Evolutionary conservation across 2,329 filamentous ascomycete genomes (phyloP).

Genomic region (Hypoxylon sp.): DNA sequence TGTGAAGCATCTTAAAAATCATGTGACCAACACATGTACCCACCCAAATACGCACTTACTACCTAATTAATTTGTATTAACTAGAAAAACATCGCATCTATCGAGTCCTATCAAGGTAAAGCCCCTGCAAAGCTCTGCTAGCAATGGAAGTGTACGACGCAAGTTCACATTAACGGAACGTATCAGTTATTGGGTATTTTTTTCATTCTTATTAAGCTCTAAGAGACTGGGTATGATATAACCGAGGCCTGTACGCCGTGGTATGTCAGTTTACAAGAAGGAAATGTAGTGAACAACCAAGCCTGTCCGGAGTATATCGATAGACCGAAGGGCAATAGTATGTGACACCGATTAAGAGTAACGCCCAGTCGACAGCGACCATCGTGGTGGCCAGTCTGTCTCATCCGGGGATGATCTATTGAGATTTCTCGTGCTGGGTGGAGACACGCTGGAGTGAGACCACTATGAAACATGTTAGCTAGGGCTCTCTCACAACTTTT

Average conservation of each 20-base stretch:
- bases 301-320: constrained; percentile 47
- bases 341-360: constrained; percentile 48
- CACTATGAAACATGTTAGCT: constrained; percentile 72
- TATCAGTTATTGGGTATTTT: constrained; percentile 47
- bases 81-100: constrained; percentile 1
- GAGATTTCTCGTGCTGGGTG: constrained; percentile 90
- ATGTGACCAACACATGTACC: neutral
- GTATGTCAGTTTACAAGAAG: constrained; percentile 55
- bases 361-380: constrained; percentile 43
- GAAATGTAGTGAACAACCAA: constrained; percentile 50
- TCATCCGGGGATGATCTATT: constrained; percentile 61
- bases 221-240: constrained; percentile 52
- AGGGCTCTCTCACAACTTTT: constrained; percentile 14
- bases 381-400: constrained; percentile 38
- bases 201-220: constrained; percentile 52
- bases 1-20: neutral
- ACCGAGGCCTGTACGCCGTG: constrained; percentile 52
- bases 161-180: constrained; percentile 21
- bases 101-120: constrained; percentile 2
- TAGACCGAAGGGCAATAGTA: constrained; percentile 50
- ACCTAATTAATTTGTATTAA: too few relatives aligned
- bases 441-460: constrained; percentile 91
- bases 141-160: constrained; percentile 6
- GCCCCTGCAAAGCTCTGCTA: neutral
- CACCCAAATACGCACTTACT: too few relatives aligned